These are phyloP conservation scores for Lithospermum erythrorhizon DNA, from an alignment of 257 asterid species.

Conservation along the genomic window DNA sequence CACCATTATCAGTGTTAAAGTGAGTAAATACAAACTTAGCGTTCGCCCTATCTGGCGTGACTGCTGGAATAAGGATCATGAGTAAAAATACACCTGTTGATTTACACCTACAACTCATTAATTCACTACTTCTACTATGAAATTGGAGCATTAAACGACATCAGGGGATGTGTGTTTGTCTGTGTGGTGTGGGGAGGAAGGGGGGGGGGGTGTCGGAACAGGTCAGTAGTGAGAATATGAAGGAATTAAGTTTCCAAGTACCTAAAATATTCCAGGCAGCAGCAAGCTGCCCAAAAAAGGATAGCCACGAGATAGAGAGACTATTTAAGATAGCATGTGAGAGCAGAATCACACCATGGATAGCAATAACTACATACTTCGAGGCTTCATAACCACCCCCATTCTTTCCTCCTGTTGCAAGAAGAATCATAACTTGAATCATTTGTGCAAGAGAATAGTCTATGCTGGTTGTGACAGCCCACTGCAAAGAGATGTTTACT, in stretches of 20 bases:
- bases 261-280: slow-evolving; percentile 95
- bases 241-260: slow-evolving; percentile 6
- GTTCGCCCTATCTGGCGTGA: slow-evolving; percentile 78
- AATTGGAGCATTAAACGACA: not conserved
- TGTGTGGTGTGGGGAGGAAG: too few species aligned
- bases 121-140: not conserved
- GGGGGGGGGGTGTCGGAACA: too few species aligned
- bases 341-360: slow-evolving; percentile 69
- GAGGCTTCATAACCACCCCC: slow-evolving; percentile 92
- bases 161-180: too few species aligned
- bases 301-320: slow-evolving; percentile 72
- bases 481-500: slow-evolving; percentile 42
- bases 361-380: slow-evolving; percentile 64
- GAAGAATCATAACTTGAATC: slow-evolving; percentile 85
- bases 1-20: slow-evolving; percentile 68
- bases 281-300: slow-evolving; percentile 79
- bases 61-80: slow-evolving; percentile 72
- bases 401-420: slow-evolving; percentile 73
- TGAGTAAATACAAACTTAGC: slow-evolving; percentile 72
- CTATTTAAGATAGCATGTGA: slow-evolving; percentile 74
- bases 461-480: slow-evolving; percentile 93
- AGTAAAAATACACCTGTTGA: slow-evolving; percentile 82
- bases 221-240: too few species aligned
- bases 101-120: not conserved
- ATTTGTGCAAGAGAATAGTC: slow-evolving; percentile 90